Evolutionary conservation across 805 yeast genomes (phyloP), one percentile per base, ranked within the genome.

Genomic region (Metschnikowia cubensis): DNA sequence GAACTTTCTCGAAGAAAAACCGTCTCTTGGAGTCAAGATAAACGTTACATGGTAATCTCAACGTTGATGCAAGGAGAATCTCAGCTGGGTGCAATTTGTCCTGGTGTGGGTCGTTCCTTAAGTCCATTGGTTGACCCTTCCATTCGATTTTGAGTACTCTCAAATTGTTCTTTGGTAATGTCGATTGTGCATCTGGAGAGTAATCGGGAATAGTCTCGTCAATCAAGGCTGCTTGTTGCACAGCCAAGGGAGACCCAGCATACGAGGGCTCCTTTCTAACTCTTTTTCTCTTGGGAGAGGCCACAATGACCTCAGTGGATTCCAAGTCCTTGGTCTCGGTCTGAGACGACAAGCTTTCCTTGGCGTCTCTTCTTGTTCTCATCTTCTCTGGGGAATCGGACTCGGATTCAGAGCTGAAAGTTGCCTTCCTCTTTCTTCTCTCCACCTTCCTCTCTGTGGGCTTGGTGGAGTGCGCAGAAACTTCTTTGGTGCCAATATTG

Each of bases 111-210:
- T 94, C 98, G 32, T 68, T 61, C 15, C 85, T 75, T 50, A 92
- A 77, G 66, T 88, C 95, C 97, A 92, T 90, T 35, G 97, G 96
- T 60, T 90, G 96, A 10, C 98, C 99, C 71, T 91, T 92, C 99
- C 99, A 92, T 67, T 92, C 98, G 34, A 95, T 87, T 63, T 85
- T 85, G 59, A 91, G 75, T 56, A 89, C 83, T 70, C 85, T 83
- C 50, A 78, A 71, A 60, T 82, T 84, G 42, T 63, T 66, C 55
- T 74, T 81, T 59, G 96, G 95, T 54, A 91, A 73, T 1, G 86
- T 75, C 3, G 51, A 45, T 2, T 74, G 60, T 13, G 81, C 57
- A 17, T 86, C 75, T 3, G 97, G 97, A n/a, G 89, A 82, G 67
- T 76, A 89, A 67, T 90, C 96, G 35, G 90, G 90, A 49, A 91